These are phyloP conservation scores for Gonapodya prolifera DNA, from an alignment of 192 early-diverging fungal genomes.

Conservation along the genomic window DNA sequence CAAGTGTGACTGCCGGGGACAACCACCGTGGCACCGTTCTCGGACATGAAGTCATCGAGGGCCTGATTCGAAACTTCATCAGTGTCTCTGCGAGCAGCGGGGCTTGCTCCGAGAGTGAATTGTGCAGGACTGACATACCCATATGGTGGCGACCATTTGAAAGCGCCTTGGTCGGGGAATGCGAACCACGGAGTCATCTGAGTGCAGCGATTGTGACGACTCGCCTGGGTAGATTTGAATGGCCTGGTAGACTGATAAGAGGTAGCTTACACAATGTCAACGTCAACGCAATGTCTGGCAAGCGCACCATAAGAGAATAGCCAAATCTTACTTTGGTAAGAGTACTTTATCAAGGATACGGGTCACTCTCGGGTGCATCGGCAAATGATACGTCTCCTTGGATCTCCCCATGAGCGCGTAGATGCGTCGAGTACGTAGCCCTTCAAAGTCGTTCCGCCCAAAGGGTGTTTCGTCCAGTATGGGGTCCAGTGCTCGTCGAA, in stretches of 20 bases:
- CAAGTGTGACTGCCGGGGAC: neutral
- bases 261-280: neutral
- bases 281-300: neutral
- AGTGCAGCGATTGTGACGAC: neutral
- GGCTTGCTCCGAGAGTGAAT: neutral
- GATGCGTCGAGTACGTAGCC: neutral
- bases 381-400: neutral
- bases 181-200: conserved; percentile 2
- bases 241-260: conserved; percentile 1
- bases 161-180: neutral
- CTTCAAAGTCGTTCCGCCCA: conserved; percentile 2
- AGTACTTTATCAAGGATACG: neutral
- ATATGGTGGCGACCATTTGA: neutral
- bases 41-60: neutral
- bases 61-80: neutral
- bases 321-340: neutral
- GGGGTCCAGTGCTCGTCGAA: neutral
- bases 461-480: neutral
- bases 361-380: neutral
- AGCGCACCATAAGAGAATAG: neutral
- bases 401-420: neutral
- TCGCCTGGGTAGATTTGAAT: neutral
- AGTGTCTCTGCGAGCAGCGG: neutral
- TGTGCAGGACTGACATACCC: too few species aligned
- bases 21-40: neutral